A percentile compares a stretch with the other conserved stretches of the same genome.
These are phyloP conservation scores for Fusarium guadeloupense DNA, from an alignment of 2,329 filamentous ascomycete genomes.

Conservation along the genomic window DNA sequence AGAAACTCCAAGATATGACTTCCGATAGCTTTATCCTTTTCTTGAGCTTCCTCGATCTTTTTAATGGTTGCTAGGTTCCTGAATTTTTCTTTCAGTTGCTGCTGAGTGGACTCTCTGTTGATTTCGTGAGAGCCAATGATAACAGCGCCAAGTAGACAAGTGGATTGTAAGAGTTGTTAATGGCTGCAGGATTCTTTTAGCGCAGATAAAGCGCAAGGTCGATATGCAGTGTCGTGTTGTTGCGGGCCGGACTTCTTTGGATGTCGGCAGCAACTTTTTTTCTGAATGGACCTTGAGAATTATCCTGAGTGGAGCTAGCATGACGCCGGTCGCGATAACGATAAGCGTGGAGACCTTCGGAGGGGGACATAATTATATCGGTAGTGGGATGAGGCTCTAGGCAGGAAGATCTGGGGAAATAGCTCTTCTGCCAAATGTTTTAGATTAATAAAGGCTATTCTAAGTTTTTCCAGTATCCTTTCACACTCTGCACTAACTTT, in stretches of 20 bases:
- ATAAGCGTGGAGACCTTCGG: conserved; percentile 29
- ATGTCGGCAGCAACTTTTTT: conserved; percentile 43
- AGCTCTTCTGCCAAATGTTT: too few relatives aligned
- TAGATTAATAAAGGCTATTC: too few relatives aligned
- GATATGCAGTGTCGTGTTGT: conserved; percentile 37
- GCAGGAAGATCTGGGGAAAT: too few relatives aligned
- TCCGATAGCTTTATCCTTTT: conserved; percentile 12
- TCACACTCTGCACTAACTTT: too few relatives aligned
- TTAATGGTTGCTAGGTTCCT: conserved; percentile 30
- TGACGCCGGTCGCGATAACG: conserved; percentile 21
- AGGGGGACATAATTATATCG: conserved; percentile 34
- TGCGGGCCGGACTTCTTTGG: conserved; percentile 34
- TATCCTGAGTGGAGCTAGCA: conserved; percentile 35
- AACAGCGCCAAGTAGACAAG: conserved; percentile 10
- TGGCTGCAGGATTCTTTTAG: conserved; percentile 36
- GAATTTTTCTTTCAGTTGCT: conserved; percentile 36
- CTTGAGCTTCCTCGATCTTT: conserved; percentile 31
- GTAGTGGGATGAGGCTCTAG: too few relatives aligned
- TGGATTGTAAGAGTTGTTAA: conserved; percentile 27
- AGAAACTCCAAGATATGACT: background rate
- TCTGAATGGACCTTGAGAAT: conserved; percentile 36
- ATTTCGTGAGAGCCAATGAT: conserved; percentile 22
- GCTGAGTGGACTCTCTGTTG: conserved; percentile 24
- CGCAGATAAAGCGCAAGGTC: conserved; percentile 29
- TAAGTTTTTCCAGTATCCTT: too few relatives aligned